Percentiles rank a stretch among this genome's conserved stretches.
Evolutionary conservation across 192 early-diverging fungal species (phyloP).

Genomic region (Piromyces sp.): DNA sequence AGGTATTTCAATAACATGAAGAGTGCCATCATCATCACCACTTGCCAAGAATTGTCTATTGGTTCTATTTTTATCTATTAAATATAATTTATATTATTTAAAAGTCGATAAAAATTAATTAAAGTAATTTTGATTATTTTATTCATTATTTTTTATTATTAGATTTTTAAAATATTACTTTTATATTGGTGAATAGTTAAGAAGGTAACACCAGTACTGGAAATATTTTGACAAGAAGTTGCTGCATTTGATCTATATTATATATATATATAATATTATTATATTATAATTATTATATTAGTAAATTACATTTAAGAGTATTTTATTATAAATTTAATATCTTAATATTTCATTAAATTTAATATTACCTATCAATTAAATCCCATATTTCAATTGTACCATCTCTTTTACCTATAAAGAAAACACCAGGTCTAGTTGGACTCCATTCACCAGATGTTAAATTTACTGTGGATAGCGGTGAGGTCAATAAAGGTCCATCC

Average conservation of each 20-base stretch:
- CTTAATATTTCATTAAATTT: no score
- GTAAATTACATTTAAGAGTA: no score
- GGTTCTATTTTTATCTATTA: constrained; percentile 6
- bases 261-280: no score
- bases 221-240: constrained; percentile 25
- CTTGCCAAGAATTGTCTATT: constrained; percentile 34
- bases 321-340: no score
- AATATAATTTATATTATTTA: no score
- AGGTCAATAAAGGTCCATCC: constrained; percentile 30
- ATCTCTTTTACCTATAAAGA: constrained; percentile 37
- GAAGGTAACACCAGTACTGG: constrained; percentile 23
- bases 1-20: constrained; percentile 44
- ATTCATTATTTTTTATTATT: not conserved
- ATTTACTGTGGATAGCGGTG: constrained; percentile 11
- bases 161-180: constrained; percentile 4
- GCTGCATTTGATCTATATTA: constrained; percentile 21
- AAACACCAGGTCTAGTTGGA: constrained; percentile 42
- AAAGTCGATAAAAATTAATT: no score
- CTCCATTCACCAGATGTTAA: constrained; percentile 36
- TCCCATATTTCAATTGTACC: constrained; percentile 46
- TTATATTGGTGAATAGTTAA: constrained; percentile 29
- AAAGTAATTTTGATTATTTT: constrained; percentile 1
- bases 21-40: constrained; percentile 43
- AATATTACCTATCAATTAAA: constrained; percentile 20
- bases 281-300: no score